These are phyloP conservation scores for Cichorium intybus DNA, from an alignment of 140 eudicot species.

Conservation along the genomic window DNA sequence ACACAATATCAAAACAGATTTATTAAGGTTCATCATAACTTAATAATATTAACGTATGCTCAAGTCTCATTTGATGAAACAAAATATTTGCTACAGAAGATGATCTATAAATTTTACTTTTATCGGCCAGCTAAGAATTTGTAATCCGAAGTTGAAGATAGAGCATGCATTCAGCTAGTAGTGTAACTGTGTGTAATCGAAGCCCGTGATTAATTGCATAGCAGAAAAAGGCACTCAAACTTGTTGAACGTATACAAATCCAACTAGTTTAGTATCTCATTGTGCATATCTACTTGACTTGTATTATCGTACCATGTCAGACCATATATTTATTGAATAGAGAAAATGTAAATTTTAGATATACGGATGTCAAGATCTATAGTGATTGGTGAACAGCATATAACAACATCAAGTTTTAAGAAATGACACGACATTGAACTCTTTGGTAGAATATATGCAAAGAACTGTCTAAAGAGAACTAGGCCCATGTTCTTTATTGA, in stretches of 20 bases:
- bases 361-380: no score
- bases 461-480: background rate
- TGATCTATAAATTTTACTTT: background rate
- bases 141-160: background rate
- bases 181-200: background rate
- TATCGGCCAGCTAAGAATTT: background rate
- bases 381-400: no score
- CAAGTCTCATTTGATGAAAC: background rate
- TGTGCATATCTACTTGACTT: background rate
- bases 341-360: background rate
- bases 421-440: no score
- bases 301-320: background rate
- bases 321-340: no score
- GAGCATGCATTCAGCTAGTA: background rate
- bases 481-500: conserved; percentile 9
- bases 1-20: background rate
- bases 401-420: no score
- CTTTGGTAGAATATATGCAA: background rate
- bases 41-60: background rate
- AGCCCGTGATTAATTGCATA: background rate
- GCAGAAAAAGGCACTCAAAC: background rate
- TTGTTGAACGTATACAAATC: background rate
- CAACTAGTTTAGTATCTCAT: background rate
- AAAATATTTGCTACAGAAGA: background rate
- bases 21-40: background rate